Evolutionary conservation across 2,329 filamentous ascomycete genomes (phyloP).

Genomic region (Xenoacremonium recifei): DNA sequence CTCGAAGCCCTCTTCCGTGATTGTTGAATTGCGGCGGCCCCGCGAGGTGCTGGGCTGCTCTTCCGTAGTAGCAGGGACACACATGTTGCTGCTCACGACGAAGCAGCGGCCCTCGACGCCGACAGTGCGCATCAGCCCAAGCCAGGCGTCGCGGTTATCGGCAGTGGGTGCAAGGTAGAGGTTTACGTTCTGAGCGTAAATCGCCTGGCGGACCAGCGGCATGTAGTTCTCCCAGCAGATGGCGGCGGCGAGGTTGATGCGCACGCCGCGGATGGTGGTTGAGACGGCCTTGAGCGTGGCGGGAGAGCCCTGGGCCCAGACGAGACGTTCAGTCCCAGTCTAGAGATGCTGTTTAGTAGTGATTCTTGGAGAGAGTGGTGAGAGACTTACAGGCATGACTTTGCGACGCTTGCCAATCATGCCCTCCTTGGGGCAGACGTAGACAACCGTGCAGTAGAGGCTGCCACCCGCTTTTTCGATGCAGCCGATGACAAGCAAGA

Average conservation of each 20-base stretch:
- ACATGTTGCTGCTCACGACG: conserved; percentile 85
- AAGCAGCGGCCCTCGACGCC: conserved; percentile 81
- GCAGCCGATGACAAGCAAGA: conserved; percentile 78
- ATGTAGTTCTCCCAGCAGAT: conserved; percentile 99
- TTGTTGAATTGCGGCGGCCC: conserved; percentile 33
- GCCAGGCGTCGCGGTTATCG: conserved; percentile 80
- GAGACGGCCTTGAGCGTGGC: conserved; percentile 76
- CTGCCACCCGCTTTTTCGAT: conserved; percentile 81
- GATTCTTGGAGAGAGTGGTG: background rate
- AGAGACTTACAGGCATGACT: conserved; percentile 72
- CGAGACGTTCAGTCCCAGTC: conserved; percentile 77
- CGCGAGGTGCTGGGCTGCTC: conserved; percentile 7
- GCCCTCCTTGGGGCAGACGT: conserved; percentile 73
- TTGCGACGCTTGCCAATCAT: conserved; percentile 84
- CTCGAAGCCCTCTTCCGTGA: conserved; percentile 47
- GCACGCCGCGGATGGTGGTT: conserved; percentile 75
- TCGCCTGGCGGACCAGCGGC: conserved; percentile 77
- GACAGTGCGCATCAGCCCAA: conserved; percentile 76
- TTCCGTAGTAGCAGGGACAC: conserved; percentile 44
- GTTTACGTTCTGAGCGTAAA: conserved; percentile 91
- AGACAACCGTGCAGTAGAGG: conserved; percentile 79
- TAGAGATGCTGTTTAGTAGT: conserved; percentile 24
- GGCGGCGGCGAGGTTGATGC: conserved; percentile 77
- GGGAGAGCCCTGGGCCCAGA: conserved; percentile 86
- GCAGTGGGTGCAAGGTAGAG: conserved; percentile 89